Base-by-base conservation (phyloP, 371 early-diverging fungal genomes). In the Mortierella sp. region DNA sequence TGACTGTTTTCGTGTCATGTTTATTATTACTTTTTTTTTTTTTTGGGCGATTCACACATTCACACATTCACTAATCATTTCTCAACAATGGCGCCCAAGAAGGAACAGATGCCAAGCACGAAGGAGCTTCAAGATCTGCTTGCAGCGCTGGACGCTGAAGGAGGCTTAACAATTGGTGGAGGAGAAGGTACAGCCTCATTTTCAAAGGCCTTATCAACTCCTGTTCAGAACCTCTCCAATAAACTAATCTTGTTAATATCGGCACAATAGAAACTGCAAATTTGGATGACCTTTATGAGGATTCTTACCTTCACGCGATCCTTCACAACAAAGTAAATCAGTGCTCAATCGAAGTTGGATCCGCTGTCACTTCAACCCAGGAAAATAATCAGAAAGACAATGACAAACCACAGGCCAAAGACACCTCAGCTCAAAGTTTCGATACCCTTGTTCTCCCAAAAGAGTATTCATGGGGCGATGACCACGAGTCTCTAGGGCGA, bases 241-340 rank as follows among this genome's bases (percentile, higher is more conserved):
- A 37, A 19, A 19, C n/a, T 7, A 42, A 28, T 6, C 34, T 17
- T 32, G 23, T 45, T 66, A 35, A 23, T 47, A 17, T 13, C 34
- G 19, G 1, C 12, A 29, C 0, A 34, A 34, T 64, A 79, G 79
- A 66, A 12, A 51, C 79, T 5, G 70, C 70, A 12, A 69, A 73
- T 55, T 28, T 79, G 64, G 79, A 79, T n/a, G 79, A 79, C 19
- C 70, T 79, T 13, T 79, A 59, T 17, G 79, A 79, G 34, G 79
- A 79, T 61, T 79, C 74, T 7, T 79, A 79, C 56, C 66, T 79
- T 22, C 40, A 79, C 31, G 62, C 73, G 10, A 73, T 79, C 53
- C 60, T 79, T 1, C 79, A 79, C 67, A 66, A 70, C 13, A 66
- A 45, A 42, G 29, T 79, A 63, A 61, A 57, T 26, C 66, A 70